These are phyloP conservation scores for Paspalum notatum DNA, from an alignment of 176 grass and related monocot genomes.

Conservation along the genomic window DNA sequence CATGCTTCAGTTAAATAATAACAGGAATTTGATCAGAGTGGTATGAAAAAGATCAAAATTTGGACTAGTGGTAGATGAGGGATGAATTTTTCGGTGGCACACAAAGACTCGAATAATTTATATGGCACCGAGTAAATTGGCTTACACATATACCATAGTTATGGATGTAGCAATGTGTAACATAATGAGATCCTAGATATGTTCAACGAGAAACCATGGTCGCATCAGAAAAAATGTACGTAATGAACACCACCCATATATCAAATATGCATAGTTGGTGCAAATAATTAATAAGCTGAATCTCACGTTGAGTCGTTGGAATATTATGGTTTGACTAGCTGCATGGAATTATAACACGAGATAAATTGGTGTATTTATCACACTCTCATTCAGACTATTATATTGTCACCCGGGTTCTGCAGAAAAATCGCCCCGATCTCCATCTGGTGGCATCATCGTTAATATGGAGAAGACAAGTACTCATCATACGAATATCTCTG, in stretches of 20 bases:
- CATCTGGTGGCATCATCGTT: background rate
- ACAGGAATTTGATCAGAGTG: too few species aligned
- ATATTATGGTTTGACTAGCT: background rate
- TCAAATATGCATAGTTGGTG: background rate
- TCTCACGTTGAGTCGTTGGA: background rate
- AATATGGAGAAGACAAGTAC: constrained; percentile 2
- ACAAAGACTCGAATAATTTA: too few species aligned
- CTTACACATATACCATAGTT: background rate
- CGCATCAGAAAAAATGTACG: background rate
- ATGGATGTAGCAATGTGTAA: background rate
- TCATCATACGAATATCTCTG: constrained; percentile 13
- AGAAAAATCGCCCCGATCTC: background rate
- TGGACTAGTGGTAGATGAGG: too few species aligned
- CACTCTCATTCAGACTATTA: background rate
- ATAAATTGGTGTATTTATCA: background rate
- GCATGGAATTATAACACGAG: background rate
- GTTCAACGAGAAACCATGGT: background rate
- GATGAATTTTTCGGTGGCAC: too few species aligned
- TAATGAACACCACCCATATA: background rate
- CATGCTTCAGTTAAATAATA: too few species aligned
- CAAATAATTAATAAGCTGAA: background rate
- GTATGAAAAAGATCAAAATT: too few species aligned
- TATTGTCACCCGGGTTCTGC: background rate
- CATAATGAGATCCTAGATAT: background rate
- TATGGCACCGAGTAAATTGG: too few species aligned